phyloP scores from a whole-genome alignment of 2,329 filamentous ascomycete species.

The Hypocrella siamensis region DNA sequence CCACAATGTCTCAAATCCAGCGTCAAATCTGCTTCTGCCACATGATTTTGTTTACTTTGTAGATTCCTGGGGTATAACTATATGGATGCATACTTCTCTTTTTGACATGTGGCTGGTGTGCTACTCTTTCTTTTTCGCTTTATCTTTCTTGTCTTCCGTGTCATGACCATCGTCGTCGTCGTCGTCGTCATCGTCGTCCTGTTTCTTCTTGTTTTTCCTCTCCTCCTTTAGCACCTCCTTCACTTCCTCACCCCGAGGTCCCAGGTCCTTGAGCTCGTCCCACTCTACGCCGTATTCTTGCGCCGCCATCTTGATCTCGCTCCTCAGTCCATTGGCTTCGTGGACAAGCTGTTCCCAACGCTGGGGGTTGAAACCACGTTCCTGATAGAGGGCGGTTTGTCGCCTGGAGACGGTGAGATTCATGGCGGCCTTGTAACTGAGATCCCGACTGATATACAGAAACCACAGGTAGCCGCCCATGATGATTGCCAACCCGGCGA shows the following conservation, averaged over 20 bases:
- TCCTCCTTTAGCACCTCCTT: constrained; percentile 41
- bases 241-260: constrained; percentile 49
- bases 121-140: constrained; percentile 12
- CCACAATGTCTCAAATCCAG: too few species aligned
- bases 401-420: constrained; percentile 72
- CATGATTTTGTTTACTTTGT: too few species aligned
- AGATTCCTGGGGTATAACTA: too few species aligned
- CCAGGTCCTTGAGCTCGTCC: constrained; percentile 63
- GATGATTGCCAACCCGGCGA: constrained; percentile 71
- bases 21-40: too few species aligned
- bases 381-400: constrained; percentile 61
- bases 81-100: too few species aligned
- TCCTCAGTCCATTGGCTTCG: constrained; percentile 61
- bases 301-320: constrained; percentile 67
- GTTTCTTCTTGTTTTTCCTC: constrained; percentile 19
- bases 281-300: constrained; percentile 84
- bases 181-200: constrained; percentile 22
- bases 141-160: constrained; percentile 15
- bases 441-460: constrained; percentile 78
- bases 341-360: constrained; percentile 68
- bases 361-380: constrained; percentile 57
- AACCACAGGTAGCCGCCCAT: constrained; percentile 92
- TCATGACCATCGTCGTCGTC: constrained; percentile 20
- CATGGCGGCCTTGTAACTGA: constrained; percentile 73
- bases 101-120: too few species aligned